Conservation (phyloP, 352 stramenopile species). For the Globisporangium alternatum region DNA sequence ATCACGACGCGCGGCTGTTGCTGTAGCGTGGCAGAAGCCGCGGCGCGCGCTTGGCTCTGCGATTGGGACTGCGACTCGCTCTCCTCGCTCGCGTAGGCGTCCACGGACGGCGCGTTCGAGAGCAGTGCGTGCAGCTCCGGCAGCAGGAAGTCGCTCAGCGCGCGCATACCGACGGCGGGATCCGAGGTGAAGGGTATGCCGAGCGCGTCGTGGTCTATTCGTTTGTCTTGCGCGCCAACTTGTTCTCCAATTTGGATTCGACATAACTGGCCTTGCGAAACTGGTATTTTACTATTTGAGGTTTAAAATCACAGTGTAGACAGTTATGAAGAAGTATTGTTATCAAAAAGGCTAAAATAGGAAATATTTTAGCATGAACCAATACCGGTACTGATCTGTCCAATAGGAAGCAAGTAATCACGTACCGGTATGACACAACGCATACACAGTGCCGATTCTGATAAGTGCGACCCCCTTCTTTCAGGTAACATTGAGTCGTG, state of each 20-base stretch:
- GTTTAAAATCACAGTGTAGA: too few species aligned
- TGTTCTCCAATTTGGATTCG: background rate
- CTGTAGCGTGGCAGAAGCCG: conserved; percentile 4
- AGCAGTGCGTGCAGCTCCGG: conserved; percentile 56
- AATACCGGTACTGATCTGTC: too few species aligned
- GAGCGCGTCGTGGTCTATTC: background rate
- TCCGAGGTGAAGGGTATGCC: too few species aligned
- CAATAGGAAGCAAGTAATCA: too few species aligned
- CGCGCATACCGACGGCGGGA: conserved; percentile 16
- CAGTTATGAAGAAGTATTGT: background rate
- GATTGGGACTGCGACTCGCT: conserved; percentile 39
- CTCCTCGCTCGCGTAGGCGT: conserved; percentile 44
- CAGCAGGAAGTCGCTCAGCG: conserved; percentile 49
- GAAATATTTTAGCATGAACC: too few species aligned
- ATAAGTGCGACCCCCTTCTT: too few species aligned
- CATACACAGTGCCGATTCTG: too few species aligned
- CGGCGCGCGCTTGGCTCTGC: conserved; percentile 18
- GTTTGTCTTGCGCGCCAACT: background rate
- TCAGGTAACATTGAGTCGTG: background rate
- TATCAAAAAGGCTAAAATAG: background rate
- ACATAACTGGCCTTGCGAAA: background rate
- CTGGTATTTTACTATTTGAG: background rate
- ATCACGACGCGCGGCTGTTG: conserved; percentile 39
- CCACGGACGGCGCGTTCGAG: conserved; percentile 27
- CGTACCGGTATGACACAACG: too few species aligned